phyloP scores from a whole-genome alignment of 2,329 filamentous ascomycete species.

The Dactylella cylindrospora region DNA sequence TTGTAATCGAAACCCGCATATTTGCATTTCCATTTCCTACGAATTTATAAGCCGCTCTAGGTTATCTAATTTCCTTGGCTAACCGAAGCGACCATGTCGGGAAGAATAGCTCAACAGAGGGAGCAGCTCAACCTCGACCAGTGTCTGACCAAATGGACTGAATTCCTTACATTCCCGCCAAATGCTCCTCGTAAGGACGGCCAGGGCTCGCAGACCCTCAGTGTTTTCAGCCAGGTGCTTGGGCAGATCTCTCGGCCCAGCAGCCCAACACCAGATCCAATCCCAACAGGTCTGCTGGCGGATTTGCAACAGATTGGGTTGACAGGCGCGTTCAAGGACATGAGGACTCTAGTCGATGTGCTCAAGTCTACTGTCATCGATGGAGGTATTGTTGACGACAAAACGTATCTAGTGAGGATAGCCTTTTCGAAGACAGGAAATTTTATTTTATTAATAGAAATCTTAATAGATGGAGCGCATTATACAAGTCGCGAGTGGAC shows the following conservation, averaged over 20 bases:
- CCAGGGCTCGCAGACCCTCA: slow-evolving; percentile 5
- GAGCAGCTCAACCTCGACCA: slow-evolving; percentile 41
- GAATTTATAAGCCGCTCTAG: too few relatives aligned
- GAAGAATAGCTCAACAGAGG: slow-evolving; percentile 21
- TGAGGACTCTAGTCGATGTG: slow-evolving; percentile 38
- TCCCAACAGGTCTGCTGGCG: slow-evolving; percentile 32
- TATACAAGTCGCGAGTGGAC: slow-evolving; percentile 63
- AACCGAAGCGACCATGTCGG: slow-evolving; percentile 16
- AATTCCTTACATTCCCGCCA: slow-evolving; percentile 35
- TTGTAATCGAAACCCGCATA: not conserved
- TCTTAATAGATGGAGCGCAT: slow-evolving; percentile 47
- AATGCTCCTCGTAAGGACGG: slow-evolving; percentile 10
- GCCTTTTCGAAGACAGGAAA: not conserved
- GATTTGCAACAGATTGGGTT: slow-evolving; percentile 40
- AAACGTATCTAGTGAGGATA: slow-evolving; percentile 37
- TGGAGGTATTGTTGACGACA: slow-evolving; percentile 28
- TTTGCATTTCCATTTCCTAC: too few relatives aligned
- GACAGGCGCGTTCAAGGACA: slow-evolving; percentile 31
- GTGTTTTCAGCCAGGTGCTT: slow-evolving; percentile 25
- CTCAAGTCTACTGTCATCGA: slow-evolving; percentile 30
- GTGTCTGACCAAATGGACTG: slow-evolving; percentile 28
- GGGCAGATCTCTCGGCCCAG: slow-evolving; percentile 21
- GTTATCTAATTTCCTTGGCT: not conserved
- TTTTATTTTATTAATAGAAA: not conserved
- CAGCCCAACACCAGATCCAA: slow-evolving; percentile 39